Evolutionary conservation across 2,329 filamentous ascomycete genomes (phyloP).

Genomic region (Knoxdaviesia capensis): DNA sequence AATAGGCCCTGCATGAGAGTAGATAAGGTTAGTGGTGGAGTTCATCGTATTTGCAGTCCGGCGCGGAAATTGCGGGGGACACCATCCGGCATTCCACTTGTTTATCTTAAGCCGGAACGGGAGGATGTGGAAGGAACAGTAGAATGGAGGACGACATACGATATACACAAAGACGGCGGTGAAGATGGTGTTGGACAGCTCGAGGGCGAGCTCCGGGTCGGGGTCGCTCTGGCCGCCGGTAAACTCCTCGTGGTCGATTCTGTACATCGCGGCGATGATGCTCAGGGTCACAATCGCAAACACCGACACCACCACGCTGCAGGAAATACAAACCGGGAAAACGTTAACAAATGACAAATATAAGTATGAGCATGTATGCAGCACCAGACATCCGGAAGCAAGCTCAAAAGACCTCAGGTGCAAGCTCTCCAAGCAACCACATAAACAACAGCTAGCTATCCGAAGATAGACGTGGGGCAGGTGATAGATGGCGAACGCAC

Average conservation of each 20-base stretch:
- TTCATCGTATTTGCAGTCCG: too few relatives aligned
- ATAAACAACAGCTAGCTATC: neutral
- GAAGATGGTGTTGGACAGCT: constrained; percentile 71
- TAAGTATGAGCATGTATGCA: neutral
- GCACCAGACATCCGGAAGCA: too few relatives aligned
- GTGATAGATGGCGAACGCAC: constrained; percentile 28
- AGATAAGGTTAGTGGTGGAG: too few relatives aligned
- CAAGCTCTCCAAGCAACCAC: neutral
- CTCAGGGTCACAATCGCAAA: constrained; percentile 47
- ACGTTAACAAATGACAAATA: constrained; percentile 1
- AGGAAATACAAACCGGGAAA: neutral
- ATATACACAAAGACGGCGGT: constrained; percentile 73
- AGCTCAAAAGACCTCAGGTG: too few relatives aligned
- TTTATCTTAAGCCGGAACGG: too few relatives aligned
- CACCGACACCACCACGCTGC: constrained; percentile 51
- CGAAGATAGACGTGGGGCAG: neutral
- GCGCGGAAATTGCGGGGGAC: too few relatives aligned
- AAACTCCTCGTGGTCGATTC: constrained; percentile 62
- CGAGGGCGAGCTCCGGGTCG: constrained; percentile 47
- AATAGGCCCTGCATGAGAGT: constrained; percentile 49
- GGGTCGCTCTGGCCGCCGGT: constrained; percentile 57
- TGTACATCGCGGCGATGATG: constrained; percentile 50
- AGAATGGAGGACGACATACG: constrained; percentile 35
- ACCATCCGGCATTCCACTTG: too few relatives aligned
- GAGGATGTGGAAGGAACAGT: too few relatives aligned